Evolutionary conservation across 2,329 filamentous ascomycete genomes (phyloP).

Genomic region (Fusarium veterinarium): DNA sequence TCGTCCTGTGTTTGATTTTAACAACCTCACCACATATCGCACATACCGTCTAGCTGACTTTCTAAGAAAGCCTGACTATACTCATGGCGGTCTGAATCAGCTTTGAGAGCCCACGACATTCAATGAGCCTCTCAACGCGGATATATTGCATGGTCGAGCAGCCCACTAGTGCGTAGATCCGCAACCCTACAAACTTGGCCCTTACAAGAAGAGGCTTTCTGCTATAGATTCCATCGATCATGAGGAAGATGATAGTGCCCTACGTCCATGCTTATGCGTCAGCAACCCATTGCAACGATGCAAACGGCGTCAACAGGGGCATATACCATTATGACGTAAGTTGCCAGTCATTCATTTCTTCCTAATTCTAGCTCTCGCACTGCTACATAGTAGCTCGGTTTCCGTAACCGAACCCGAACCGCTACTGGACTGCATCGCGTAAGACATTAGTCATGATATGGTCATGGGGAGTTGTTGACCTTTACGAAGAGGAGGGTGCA

Average conservation of each 20-base stretch:
- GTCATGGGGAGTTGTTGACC: background rate
- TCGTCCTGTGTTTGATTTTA: conserved; percentile 30
- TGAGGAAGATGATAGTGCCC: background rate
- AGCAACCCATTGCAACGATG: background rate
- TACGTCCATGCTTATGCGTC: background rate
- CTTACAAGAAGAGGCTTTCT: conserved; percentile 49
- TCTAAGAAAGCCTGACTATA: background rate
- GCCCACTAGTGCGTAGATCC: conserved; percentile 46
- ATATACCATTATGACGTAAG: conserved; percentile 15
- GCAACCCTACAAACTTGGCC: conserved; percentile 52
- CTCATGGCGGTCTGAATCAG: background rate
- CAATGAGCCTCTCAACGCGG: conserved; percentile 54
- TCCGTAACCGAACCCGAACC: background rate
- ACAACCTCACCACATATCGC: background rate
- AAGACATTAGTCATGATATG: background rate
- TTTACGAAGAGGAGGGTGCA: background rate
- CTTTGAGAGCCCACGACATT: conserved; percentile 47
- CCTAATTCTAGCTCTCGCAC: background rate
- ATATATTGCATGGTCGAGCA: conserved; percentile 56
- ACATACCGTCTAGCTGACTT: background rate
- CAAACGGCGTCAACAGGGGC: background rate
- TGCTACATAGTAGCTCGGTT: background rate
- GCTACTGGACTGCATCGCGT: background rate
- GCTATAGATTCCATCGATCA: conserved; percentile 52
- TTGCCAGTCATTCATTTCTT: background rate